phyloP scores from a whole-genome alignment of 2,329 filamentous ascomycete species.

The Monilinia polystroma region DNA sequence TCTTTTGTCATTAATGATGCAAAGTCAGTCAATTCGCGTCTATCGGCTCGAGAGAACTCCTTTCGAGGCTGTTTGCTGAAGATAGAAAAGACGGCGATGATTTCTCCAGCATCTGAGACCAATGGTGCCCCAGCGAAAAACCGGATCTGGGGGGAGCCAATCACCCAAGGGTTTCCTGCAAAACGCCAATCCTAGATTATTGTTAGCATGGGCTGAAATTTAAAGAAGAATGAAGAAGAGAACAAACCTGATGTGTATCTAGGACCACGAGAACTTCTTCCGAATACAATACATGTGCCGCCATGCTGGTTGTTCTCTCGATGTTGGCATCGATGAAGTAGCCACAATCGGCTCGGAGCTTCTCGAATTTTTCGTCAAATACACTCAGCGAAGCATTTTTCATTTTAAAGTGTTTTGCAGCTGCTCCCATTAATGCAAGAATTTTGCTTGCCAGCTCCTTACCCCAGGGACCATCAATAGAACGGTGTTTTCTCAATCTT shows the following conservation, averaged over 20 bases:
- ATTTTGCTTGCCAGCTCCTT: slow-evolving; percentile 30
- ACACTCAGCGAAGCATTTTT: slow-evolving; percentile 40
- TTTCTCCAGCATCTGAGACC: slow-evolving; percentile 36
- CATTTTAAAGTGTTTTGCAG: slow-evolving; percentile 37
- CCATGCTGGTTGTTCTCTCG: slow-evolving; percentile 39
- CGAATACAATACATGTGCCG: slow-evolving; percentile 42
- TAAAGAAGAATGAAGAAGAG: neutral
- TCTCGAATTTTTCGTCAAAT: slow-evolving; percentile 39
- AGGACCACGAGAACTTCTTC: slow-evolving; percentile 40
- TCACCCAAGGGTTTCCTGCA: slow-evolving; percentile 38
- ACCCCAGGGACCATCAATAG: slow-evolving; percentile 34
- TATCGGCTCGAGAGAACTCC: slow-evolving; percentile 34
- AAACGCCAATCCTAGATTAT: slow-evolving; percentile 43
- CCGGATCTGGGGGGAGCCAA: slow-evolving; percentile 35
- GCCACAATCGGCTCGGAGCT: slow-evolving; percentile 39
- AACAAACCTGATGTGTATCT: slow-evolving; percentile 40
- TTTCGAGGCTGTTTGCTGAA: slow-evolving; percentile 35
- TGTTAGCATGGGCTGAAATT: slow-evolving; percentile 15
- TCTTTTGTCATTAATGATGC: slow-evolving; percentile 28
- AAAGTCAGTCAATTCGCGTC: slow-evolving; percentile 38
- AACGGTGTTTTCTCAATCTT: slow-evolving; percentile 31
- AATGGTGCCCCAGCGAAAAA: slow-evolving; percentile 44
- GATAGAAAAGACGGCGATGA: slow-evolving; percentile 40
- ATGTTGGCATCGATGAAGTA: slow-evolving; percentile 35
- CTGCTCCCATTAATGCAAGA: slow-evolving; percentile 30